Conservation (phyloP, 306 rosid genomes). For the Ziziphus jujuba region DNA sequence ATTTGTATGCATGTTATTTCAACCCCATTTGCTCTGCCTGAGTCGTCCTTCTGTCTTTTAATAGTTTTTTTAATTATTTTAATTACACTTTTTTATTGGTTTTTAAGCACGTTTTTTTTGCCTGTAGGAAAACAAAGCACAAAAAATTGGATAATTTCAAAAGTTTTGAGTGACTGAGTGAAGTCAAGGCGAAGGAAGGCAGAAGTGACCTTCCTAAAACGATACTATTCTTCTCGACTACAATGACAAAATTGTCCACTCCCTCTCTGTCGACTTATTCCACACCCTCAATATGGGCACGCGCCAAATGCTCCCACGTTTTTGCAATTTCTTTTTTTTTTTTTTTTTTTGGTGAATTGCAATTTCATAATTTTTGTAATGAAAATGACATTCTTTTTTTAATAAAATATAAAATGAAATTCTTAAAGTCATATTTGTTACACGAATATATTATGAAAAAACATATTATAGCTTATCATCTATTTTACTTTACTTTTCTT, state of each 20-base stretch:
- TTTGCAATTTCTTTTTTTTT: too few species aligned
- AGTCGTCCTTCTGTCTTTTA: constrained; percentile 12
- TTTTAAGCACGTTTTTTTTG: constrained; percentile 67
- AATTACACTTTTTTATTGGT: background rate
- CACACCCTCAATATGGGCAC: too few species aligned
- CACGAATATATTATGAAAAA: too few species aligned
- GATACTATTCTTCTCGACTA: background rate
- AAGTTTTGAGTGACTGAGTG: background rate
- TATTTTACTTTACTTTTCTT: too few species aligned
- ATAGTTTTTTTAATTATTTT: background rate
- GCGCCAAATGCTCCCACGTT: too few species aligned
- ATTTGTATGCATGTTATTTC: too few species aligned
- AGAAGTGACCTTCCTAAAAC: background rate
- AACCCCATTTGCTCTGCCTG: background rate
- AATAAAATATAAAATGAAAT: too few species aligned
- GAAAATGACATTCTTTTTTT: too few species aligned
- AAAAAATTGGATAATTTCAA: background rate
- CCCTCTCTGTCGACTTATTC: background rate
- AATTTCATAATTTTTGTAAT: too few species aligned
- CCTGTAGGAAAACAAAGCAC: background rate
- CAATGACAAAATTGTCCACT: background rate
- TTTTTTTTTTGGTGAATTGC: too few species aligned
- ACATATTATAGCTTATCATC: too few species aligned
- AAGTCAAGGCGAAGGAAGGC: background rate
- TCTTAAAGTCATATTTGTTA: too few species aligned